These are phyloP conservation scores for Sinapis alba DNA, from an alignment of 441 rosid genomes.

Conservation along the genomic window DNA sequence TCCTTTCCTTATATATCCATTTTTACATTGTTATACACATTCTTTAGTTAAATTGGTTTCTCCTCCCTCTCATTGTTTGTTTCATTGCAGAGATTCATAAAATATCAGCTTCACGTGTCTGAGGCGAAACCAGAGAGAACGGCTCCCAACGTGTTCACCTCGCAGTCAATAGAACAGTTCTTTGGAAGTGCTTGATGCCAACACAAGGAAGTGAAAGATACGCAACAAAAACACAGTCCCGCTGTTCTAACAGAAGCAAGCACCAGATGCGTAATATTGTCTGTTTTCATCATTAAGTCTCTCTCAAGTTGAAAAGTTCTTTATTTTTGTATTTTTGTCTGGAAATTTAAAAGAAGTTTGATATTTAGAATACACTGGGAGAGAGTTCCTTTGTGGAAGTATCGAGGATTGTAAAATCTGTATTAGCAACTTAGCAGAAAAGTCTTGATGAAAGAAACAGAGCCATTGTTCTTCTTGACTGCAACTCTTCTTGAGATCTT, in stretches of 20 bases:
- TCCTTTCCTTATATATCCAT: neutral
- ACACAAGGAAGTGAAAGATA: conserved; percentile 14
- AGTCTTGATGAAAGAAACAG: neutral
- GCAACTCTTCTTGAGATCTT: neutral
- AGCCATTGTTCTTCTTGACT: neutral
- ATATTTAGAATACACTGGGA: conserved; percentile 10
- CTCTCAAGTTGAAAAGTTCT: conserved; percentile 1
- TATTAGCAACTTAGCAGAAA: conserved; percentile 21
- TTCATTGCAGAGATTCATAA: conserved; percentile 51
- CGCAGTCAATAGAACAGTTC: conserved; percentile 84
- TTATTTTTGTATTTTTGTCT: neutral
- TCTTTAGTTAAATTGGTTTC: neutral
- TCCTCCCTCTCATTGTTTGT: neutral
- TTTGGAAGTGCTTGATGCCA: conserved; percentile 64
- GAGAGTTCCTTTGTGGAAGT: conserved; percentile 17
- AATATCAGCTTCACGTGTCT: conserved; percentile 87
- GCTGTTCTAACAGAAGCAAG: conserved; percentile 15
- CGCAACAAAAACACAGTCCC: neutral
- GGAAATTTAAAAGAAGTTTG: neutral
- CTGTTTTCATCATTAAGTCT: neutral
- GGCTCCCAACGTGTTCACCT: conserved; percentile 74
- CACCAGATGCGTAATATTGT: neutral
- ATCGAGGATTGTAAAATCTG: conserved; percentile 28
- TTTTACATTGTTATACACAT: neutral
- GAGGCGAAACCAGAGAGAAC: conserved; percentile 57